Base-by-base conservation (phyloP, 495 filamentous ascomycete genomes). In the Cenococcum geophilum region DNA sequence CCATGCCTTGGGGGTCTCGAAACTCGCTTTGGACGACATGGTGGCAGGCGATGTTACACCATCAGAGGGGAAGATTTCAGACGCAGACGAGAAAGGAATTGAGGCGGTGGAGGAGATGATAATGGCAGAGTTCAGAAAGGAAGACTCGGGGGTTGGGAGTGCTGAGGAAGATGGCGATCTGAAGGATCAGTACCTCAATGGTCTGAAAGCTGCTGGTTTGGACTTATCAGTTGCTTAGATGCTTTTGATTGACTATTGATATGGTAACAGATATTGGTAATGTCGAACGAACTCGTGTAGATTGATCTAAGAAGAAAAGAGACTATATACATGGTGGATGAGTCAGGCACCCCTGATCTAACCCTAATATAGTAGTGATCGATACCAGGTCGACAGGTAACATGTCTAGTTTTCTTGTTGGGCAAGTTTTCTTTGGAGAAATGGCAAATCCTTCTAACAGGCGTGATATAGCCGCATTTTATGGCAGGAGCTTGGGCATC, bases 11-110 rank as follows among this genome's bases (percentile, higher is more conserved):
- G 92, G 93, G 14, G 82, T 92, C 75, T 92, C 88, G 51, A 98
- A 98, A 75, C 76, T 98, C 25, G 87, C 87, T n/a, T 82, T 98
- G 14, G 95, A 97, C 69, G 84, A 91, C 65, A 82, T 88, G 59
- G 91, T 97, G 45, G 80, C 84, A 16, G 87, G 86, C 23, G 83
- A 83, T 21, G 79, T 79, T 12, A 14, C 11, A 14, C 54, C 47
- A 18, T 47, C 40, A 16, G 27, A 23, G 4, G 60, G 36, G 21
- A 36, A 42, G 34, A 55, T 52, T 35, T 49, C 25, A 18, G 58
- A 59, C 52, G 49, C 45, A 51, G 47, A 21, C 8, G 49, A 55
- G 20, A 36, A 47, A 25, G 56, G 61, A 4, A 37, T 64, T 16
- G 58, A 64, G 57, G 61, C 61, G 16, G 85, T 91, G 1, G 80